Evolutionary conservation across 306 rosid genomes (phyloP).

Genomic region (Erythrophleum fordii): DNA sequence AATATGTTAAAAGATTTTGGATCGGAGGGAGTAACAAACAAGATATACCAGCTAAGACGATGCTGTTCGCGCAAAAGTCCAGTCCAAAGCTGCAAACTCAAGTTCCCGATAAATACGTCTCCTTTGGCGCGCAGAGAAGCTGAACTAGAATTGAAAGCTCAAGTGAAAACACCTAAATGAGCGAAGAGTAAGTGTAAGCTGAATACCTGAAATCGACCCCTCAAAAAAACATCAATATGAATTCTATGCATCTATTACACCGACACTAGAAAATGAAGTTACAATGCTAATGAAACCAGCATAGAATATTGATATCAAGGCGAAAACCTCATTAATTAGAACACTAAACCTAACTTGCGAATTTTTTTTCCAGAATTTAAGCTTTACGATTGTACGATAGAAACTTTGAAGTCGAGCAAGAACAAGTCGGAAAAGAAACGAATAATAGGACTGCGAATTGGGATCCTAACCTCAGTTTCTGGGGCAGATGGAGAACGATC

Average conservation of each 20-base stretch:
- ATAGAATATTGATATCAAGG: not conserved
- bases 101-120: conserved; percentile 37
- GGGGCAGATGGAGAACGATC: conserved; percentile 35
- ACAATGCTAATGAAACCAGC: not conserved
- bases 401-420: not conserved
- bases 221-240: not conserved
- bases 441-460: not conserved
- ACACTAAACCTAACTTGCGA: not conserved
- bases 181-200: conserved; percentile 44
- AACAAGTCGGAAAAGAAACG: not conserved
- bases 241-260: too few species aligned
- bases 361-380: not conserved
- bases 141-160: conserved; percentile 36
- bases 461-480: conserved; percentile 46
- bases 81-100: conserved; percentile 32
- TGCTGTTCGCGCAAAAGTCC: conserved; percentile 23
- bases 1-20: too few species aligned
- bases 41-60: conserved; percentile 43
- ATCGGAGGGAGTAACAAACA: too few species aligned
- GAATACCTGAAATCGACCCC: conserved; percentile 49
- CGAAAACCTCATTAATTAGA: not conserved
- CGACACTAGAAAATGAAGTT: not conserved
- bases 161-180: conserved; percentile 29
- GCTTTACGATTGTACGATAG: not conserved
- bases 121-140: conserved; percentile 26